phyloP scores from a whole-genome alignment of 2,329 filamentous ascomycete species.

The Ploettnerulaceae sp. region DNA sequence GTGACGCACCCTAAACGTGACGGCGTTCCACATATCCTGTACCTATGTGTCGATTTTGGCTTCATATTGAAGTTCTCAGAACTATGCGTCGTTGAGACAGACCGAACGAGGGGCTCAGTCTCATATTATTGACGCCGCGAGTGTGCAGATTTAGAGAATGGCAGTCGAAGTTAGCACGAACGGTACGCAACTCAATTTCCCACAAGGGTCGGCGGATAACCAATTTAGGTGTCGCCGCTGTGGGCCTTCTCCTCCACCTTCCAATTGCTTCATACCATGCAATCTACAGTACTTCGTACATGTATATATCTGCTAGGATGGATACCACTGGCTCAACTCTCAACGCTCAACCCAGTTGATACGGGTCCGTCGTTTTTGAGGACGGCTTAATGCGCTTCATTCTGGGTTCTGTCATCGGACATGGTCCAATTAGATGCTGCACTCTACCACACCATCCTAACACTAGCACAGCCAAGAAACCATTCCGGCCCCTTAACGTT shows the following conservation, averaged over 20 bases:
- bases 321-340: too few species aligned
- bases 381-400: constrained; percentile 2
- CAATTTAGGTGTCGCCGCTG: constrained; percentile 3
- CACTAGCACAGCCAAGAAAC: background rate
- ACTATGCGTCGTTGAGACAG: background rate
- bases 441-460: background rate
- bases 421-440: background rate
- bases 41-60: constrained; percentile 26
- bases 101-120: background rate
- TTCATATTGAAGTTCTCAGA: constrained; percentile 7
- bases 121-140: constrained; percentile 11
- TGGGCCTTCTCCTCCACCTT: constrained; percentile 4
- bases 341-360: constrained; percentile 3
- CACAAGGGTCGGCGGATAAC: constrained; percentile 4
- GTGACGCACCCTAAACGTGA: constrained; percentile 29
- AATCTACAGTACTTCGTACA: background rate
- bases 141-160: constrained; percentile 4
- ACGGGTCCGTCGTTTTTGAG: background rate
- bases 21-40: constrained; percentile 30
- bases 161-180: constrained; percentile 6
- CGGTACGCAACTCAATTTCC: background rate
- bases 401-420: background rate
- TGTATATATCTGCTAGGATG: background rate
- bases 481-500: background rate
- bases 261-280: constrained; percentile 2